Conservation (phyloP, 768 basidiomycete genomes). For the Mycena albidolilacea region DNA sequence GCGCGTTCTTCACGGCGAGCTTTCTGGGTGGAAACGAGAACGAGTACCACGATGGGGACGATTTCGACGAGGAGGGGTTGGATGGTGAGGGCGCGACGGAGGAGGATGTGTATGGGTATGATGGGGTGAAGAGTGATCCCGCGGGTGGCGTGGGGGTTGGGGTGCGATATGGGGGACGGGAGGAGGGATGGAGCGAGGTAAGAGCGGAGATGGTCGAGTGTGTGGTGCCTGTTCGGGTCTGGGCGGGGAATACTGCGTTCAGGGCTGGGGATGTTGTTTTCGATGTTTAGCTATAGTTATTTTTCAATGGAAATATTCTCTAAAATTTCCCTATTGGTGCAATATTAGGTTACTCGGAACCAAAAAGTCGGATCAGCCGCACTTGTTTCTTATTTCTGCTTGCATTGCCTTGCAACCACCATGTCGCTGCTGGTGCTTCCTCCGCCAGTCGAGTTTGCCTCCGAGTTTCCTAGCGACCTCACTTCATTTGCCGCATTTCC, state of each 20-base stretch:
- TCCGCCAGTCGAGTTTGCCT: conserved; percentile 10
- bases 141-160: conserved; percentile 68
- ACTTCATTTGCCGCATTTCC: not conserved
- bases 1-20: conserved; percentile 56
- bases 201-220: conserved; percentile 93
- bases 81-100: conserved; percentile 48
- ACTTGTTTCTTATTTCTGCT: no score
- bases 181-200: conserved; percentile 77
- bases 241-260: conserved; percentile 92
- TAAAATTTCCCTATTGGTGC: no score
- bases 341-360: no score
- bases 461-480: not conserved
- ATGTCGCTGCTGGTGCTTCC: conserved; percentile 28
- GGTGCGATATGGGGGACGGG: conserved; percentile 67
- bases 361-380: no score
- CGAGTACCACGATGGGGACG: conserved; percentile 75
- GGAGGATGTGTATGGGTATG: conserved; percentile 54
- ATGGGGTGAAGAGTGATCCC: conserved; percentile 62
- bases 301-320: not conserved
- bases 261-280: conserved; percentile 85
- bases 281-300: conserved; percentile 62
- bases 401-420: not conserved
- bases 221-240: conserved; percentile 90
- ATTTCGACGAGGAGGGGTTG: conserved; percentile 54
- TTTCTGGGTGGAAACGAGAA: conserved; percentile 54